Conservation (phyloP, 176 grass and related monocot genomes). For the Alopecurus myosuroides region DNA sequence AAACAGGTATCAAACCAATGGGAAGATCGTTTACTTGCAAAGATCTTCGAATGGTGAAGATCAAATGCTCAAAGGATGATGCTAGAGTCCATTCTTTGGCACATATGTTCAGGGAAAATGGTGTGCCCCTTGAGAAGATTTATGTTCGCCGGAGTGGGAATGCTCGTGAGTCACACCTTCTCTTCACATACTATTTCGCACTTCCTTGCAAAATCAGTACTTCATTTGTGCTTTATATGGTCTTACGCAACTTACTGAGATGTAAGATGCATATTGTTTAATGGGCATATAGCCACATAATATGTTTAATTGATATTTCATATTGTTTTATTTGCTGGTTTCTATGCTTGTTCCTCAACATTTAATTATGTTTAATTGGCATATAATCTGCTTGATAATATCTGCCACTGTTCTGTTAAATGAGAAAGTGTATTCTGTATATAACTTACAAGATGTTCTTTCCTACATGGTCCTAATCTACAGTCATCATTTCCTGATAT, state of each 20-base stretch:
- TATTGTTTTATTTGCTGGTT: no score
- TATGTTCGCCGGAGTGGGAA: constrained; percentile 1
- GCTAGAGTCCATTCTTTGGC: not conserved
- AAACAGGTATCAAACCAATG: not conserved
- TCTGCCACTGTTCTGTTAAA: not conserved
- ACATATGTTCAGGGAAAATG: constrained; percentile 15
- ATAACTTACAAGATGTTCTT: not conserved
- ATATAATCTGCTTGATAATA: not conserved
- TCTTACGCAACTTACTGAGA: not conserved
- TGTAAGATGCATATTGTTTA: not conserved
- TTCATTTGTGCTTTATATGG: not conserved
- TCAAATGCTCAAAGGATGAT: constrained; percentile 11
- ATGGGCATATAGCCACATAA: not conserved
- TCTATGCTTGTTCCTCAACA: not conserved
- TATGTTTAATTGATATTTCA: not conserved
- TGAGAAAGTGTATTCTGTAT: not conserved
- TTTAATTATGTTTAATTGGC: not conserved
- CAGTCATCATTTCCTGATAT: not conserved
- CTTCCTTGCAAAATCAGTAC: not conserved
- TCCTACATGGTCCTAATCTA: not conserved
- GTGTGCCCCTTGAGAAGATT: not conserved
- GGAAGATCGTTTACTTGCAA: constrained; percentile 3
- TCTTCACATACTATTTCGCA: not conserved
- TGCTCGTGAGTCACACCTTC: not conserved
- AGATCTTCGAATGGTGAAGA: constrained; percentile 6